Evolutionary conservation across 2,329 filamentous ascomycete species (phyloP).

Genomic region (Talaromyces marneffei): DNA sequence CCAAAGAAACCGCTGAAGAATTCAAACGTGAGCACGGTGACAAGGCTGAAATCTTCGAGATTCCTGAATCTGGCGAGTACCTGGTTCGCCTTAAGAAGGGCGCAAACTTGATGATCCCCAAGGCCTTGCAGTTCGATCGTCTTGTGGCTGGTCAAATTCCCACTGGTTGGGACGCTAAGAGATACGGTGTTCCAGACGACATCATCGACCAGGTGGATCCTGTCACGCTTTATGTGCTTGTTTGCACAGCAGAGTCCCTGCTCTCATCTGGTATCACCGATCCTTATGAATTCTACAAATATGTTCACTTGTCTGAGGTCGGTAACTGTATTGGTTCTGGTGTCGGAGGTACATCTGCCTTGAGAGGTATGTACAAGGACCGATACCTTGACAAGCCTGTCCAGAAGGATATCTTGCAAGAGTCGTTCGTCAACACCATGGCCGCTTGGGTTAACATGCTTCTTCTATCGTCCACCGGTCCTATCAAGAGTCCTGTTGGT

Average conservation of each 20-base stretch:
- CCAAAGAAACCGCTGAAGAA: slow-evolving; percentile 94
- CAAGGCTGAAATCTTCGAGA: slow-evolving; percentile 95
- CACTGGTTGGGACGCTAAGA: slow-evolving; percentile 93
- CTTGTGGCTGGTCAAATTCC: slow-evolving; percentile 96
- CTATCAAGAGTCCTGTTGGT: slow-evolving; percentile 97
- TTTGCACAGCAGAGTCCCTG: slow-evolving; percentile 86
- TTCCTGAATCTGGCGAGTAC: slow-evolving; percentile 87
- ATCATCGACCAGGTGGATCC: slow-evolving; percentile 97
- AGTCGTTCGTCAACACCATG: slow-evolving; percentile 99
- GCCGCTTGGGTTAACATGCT: slow-evolving; percentile 99
- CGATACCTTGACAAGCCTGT: slow-evolving; percentile 94
- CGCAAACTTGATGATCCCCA: slow-evolving; percentile 89
- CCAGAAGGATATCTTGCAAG: slow-evolving; percentile 97
- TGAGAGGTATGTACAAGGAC: slow-evolving; percentile 97
- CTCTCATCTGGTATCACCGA: slow-evolving; percentile 93
- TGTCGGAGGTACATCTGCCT: slow-evolving; percentile 88
- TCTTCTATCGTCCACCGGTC: slow-evolving; percentile 89
- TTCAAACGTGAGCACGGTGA: slow-evolving; percentile 97
- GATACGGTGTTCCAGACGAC: slow-evolving; percentile 93
- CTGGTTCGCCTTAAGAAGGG: slow-evolving; percentile 94
- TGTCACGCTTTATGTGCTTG: slow-evolving; percentile 89
- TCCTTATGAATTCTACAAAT: slow-evolving; percentile 99
- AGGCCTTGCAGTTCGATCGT: slow-evolving; percentile 93
- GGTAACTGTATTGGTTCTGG: slow-evolving; percentile 98
- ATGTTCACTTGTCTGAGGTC: slow-evolving; percentile 94